Conservation (phyloP, 805 yeast species). For the Hanseniaspora singularis region DNA sequence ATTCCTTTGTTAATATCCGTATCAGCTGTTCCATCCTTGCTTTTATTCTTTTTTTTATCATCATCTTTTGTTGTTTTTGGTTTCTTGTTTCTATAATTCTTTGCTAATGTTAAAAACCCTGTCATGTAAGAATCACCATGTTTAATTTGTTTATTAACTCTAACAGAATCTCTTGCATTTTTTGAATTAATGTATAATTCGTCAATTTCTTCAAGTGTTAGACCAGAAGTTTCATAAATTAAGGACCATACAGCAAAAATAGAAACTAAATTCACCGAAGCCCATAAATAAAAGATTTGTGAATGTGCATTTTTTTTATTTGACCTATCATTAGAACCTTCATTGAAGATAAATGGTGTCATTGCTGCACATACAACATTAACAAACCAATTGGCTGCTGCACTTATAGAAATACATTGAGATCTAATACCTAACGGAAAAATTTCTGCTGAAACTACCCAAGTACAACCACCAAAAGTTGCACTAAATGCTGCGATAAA, state of each 20-base stretch:
- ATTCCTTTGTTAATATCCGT: too few species aligned
- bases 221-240: conserved; percentile 71
- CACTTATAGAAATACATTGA: conserved; percentile 62
- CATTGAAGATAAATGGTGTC: conserved; percentile 64
- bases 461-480: conserved; percentile 72
- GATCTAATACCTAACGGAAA: conserved; percentile 65
- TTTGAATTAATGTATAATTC: conserved; percentile 53
- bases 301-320: conserved; percentile 34
- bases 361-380: conserved; percentile 63
- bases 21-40: too few species aligned
- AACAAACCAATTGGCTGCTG: conserved; percentile 70
- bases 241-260: conserved; percentile 50
- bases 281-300: conserved; percentile 73
- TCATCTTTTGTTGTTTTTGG: background rate
- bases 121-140: conserved; percentile 14
- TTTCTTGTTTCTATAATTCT: conserved; percentile 7
- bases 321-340: conserved; percentile 30
- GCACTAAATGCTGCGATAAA: conserved; percentile 70
- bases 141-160: conserved; percentile 28
- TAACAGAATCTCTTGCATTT: conserved; percentile 39
- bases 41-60: background rate
- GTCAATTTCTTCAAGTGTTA: conserved; percentile 71
- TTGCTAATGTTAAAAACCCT: conserved; percentile 14
- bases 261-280: conserved; percentile 50
- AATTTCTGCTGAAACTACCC: conserved; percentile 59